Conservation (phyloP, 768 basidiomycete species). For the Suillus brevipes region DNA sequence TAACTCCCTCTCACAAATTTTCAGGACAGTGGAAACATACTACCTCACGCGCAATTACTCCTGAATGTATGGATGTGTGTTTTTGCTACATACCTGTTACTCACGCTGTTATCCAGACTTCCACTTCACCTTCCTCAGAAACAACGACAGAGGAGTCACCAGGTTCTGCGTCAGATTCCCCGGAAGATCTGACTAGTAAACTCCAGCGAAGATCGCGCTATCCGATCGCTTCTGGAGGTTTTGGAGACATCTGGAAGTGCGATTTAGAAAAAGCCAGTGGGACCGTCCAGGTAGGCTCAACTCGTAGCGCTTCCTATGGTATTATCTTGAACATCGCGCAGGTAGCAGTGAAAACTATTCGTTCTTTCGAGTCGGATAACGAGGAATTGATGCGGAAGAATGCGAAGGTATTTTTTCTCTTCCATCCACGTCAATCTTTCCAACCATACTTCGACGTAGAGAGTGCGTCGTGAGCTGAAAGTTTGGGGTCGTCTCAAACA, state of each 20-base stretch:
- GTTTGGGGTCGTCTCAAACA: slow-evolving; percentile 25
- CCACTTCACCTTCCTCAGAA: not conserved
- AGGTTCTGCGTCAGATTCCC: not conserved
- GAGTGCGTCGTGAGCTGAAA: slow-evolving; percentile 22
- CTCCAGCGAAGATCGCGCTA: not conserved
- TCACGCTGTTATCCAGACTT: not conserved
- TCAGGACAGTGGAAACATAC: not conserved
- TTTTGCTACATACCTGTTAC: not conserved
- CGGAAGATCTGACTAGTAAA: not conserved
- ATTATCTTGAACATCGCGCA: not conserved
- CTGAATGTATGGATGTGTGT: not conserved
- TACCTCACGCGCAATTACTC: not conserved
- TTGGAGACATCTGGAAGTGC: slow-evolving; percentile 30
- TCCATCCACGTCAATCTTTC: not conserved
- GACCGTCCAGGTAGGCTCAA: not conserved
- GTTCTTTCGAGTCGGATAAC: not conserved
- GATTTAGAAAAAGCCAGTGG: slow-evolving; percentile 3
- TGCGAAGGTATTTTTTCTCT: slow-evolving; percentile 8
- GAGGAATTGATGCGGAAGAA: not conserved
- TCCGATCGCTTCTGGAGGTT: slow-evolving; percentile 11
- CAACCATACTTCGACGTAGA: slow-evolving; percentile 5
- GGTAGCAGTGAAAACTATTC: slow-evolving; percentile 8
- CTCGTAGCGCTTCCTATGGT: not conserved
- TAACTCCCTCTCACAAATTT: not conserved
- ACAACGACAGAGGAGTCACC: not conserved